These are phyloP conservation scores for Auriscalpium orientale DNA, from an alignment of 768 basidiomycete genomes.

Conservation along the genomic window DNA sequence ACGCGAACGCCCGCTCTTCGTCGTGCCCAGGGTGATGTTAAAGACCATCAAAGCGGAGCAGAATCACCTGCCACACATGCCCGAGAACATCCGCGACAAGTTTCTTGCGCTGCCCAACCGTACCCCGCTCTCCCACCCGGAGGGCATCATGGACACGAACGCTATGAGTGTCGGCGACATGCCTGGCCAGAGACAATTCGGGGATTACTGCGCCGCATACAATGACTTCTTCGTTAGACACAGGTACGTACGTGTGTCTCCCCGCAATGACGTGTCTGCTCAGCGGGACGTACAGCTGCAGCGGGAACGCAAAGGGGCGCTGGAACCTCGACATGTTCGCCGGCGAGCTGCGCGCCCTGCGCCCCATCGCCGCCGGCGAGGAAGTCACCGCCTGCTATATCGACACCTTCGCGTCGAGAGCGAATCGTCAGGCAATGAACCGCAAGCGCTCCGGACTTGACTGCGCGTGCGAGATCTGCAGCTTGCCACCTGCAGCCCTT, in stretches of 20 bases:
- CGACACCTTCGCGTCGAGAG: slow-evolving; percentile 1
- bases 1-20: slow-evolving; percentile 31
- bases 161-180: slow-evolving; percentile 2
- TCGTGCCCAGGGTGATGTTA: slow-evolving; percentile 15
- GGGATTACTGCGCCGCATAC: neutral
- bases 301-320: slow-evolving; percentile 12
- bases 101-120: neutral
- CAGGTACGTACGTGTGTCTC: neutral
- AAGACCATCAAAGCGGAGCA: neutral
- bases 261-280: slow-evolving; percentile 1
- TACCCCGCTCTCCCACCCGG: neutral
- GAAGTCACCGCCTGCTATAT: slow-evolving; percentile 27
- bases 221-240: slow-evolving; percentile 20
- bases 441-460: slow-evolving; percentile 23
- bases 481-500: slow-evolving; percentile 3
- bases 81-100: neutral
- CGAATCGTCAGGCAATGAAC: slow-evolving; percentile 21
- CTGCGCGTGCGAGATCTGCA: slow-evolving; percentile 29
- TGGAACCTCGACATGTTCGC: slow-evolving; percentile 25
- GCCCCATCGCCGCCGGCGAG: slow-evolving; percentile 25
- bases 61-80: neutral
- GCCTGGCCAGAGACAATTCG: slow-evolving; percentile 1
- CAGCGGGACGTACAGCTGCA: slow-evolving; percentile 17
- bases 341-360: slow-evolving; percentile 20
- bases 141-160: slow-evolving; percentile 7